Evolutionary conservation across 352 stramenopile species (phyloP).

Genomic region (Pythium rishiriense): DNA sequence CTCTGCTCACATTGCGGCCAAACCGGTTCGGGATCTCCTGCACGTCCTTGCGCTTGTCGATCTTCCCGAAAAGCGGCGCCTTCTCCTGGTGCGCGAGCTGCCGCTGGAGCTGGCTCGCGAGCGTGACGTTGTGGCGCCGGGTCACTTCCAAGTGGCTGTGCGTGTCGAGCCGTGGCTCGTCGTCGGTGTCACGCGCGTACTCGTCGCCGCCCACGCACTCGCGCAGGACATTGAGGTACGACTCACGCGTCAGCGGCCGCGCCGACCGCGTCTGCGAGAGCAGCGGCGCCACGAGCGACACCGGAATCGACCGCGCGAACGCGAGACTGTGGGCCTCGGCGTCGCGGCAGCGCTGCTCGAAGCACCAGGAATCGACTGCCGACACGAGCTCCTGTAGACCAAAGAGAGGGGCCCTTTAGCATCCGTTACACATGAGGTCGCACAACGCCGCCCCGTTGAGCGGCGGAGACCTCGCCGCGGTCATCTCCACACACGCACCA

Average conservation of each 20-base stretch:
- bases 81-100: constrained; percentile 27
- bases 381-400: constrained; percentile 39
- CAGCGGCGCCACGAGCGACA: constrained; percentile 36
- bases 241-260: constrained; percentile 36
- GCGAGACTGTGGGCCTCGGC: constrained; percentile 48
- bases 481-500: no score
- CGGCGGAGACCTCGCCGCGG: no score
- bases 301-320: constrained; percentile 43
- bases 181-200: constrained; percentile 31
- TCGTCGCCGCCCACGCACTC: constrained; percentile 40
- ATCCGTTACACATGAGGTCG: no score
- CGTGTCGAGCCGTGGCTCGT: constrained; percentile 16
- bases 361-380: constrained; percentile 48
- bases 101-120: constrained; percentile 38
- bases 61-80: constrained; percentile 17
- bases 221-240: constrained; percentile 42
- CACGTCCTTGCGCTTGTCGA: constrained; percentile 30
- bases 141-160: constrained; percentile 38
- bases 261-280: constrained; percentile 9
- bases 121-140: constrained; percentile 36
- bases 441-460: no score
- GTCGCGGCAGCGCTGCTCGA: constrained; percentile 49
- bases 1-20: constrained; percentile 26
- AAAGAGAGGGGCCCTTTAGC: not conserved
- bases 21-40: constrained; percentile 22